Percentiles rank a stretch among this genome's conserved stretches.
Conservation (phyloP, 257 asterid genomes). For the Plantago elongata region DNA sequence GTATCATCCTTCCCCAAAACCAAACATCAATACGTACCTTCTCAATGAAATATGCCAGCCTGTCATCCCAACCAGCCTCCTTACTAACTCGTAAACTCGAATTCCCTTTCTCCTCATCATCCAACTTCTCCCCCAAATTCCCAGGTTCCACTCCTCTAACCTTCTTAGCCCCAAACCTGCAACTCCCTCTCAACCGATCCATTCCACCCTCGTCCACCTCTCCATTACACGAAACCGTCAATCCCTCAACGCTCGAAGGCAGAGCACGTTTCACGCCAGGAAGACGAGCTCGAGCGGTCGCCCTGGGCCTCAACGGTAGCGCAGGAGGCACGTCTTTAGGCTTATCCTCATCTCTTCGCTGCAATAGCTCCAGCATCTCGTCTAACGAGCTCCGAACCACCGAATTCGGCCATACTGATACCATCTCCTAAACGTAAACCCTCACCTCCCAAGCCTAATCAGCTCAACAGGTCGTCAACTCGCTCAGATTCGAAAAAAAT, state of each 20-base stretch:
- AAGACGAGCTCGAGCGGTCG: conserved; percentile 52
- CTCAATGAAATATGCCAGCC: conserved; percentile 52
- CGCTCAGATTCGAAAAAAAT: too few species aligned
- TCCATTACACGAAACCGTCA: conserved; percentile 20
- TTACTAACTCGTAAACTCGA: background rate
- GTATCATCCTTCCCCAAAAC: background rate
- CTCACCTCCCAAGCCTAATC: background rate
- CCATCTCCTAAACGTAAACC: conserved; percentile 34
- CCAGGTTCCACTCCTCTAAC: conserved; percentile 33
- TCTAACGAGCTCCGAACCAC: conserved; percentile 79
- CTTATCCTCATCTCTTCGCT: conserved; percentile 54
- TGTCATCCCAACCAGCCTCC: conserved; percentile 45
- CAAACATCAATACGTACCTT: conserved; percentile 34
- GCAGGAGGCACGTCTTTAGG: conserved; percentile 80
- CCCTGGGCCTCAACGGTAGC: conserved; percentile 73
- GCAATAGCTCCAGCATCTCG: conserved; percentile 86
- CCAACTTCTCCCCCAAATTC: conserved; percentile 38
- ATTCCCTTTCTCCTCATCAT: background rate
- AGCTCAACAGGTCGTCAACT: too few species aligned
- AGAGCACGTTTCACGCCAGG: conserved; percentile 58
- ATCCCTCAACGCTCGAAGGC: conserved; percentile 28
- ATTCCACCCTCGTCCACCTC: conserved; percentile 19
- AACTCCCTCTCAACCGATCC: conserved; percentile 24
- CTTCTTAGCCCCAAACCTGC: conserved; percentile 42
- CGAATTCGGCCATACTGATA: conserved; percentile 53